Evolutionary conservation across 1,139 yeast genomes (phyloP).

Genomic region (Hyphopichia fennica): DNA sequence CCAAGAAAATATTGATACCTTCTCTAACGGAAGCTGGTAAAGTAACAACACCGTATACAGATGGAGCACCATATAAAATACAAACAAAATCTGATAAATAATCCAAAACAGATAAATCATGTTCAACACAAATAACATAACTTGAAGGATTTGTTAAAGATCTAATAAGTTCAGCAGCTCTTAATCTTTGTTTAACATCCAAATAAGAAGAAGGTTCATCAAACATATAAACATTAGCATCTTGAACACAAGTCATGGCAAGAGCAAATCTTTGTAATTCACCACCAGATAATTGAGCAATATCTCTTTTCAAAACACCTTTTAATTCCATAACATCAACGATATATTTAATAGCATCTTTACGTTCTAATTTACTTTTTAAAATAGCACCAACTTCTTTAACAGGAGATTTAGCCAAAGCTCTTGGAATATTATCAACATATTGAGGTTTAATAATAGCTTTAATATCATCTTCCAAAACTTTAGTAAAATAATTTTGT

Average conservation of each 20-base stretch:
- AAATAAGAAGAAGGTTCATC: conserved; percentile 98
- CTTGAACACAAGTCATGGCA: conserved; percentile 95
- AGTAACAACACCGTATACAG: conserved; percentile 97
- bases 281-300: conserved; percentile 91
- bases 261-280: conserved; percentile 97
- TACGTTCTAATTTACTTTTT: conserved; percentile 69
- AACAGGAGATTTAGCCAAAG: conserved; percentile 82
- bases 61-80: conserved; percentile 95
- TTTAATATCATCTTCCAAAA: conserved; percentile 88
- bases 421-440: conserved; percentile 95
- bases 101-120: conserved; percentile 95
- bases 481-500: conserved; percentile 92
- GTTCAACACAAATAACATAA: conserved; percentile 95
- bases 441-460: conserved; percentile 97
- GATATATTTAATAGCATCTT: conserved; percentile 59
- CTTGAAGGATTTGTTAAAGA: conserved; percentile 71
- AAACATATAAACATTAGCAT: conserved; percentile 96
- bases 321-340: conserved; percentile 70
- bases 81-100: conserved; percentile 95
- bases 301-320: conserved; percentile 79
- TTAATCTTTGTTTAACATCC: conserved; percentile 97
- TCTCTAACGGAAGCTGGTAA: conserved; percentile 95
- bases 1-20: conserved; percentile 96
- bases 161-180: conserved; percentile 94
- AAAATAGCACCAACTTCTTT: conserved; percentile 85